Conservation (phyloP, 2,329 filamentous ascomycete species). For the Berkeleyomyces rouxiae region DNA sequence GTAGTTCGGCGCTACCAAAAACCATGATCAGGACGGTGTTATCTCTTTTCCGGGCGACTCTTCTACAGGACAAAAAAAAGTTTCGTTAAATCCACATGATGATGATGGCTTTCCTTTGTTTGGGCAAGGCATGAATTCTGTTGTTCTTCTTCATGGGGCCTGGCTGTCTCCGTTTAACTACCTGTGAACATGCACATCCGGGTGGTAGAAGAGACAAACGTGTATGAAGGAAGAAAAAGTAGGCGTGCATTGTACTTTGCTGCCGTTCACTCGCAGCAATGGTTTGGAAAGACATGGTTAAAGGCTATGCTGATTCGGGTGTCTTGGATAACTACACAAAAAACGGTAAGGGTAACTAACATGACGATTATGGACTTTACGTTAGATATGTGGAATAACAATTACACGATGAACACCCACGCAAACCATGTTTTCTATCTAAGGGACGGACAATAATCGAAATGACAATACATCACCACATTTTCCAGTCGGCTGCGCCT, state of each 20-base stretch:
- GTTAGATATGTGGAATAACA: not conserved
- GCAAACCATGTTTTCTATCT: not conserved
- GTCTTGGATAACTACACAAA: not conserved
- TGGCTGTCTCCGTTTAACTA: not conserved
- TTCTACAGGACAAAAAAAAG: slow-evolving; percentile 15
- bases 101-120: slow-evolving; percentile 11
- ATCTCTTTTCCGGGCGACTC: slow-evolving; percentile 16
- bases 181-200: not conserved
- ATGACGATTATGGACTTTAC: slow-evolving; percentile 5
- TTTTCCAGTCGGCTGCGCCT: no score
- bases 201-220: not conserved
- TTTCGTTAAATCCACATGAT: slow-evolving; percentile 12
- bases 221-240: no score
- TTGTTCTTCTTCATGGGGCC: slow-evolving; percentile 1
- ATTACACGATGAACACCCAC: not conserved
- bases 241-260: not conserved
- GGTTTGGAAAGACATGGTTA: not conserved
- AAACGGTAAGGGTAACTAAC: slow-evolving; percentile 3
- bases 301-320: not conserved
- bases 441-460: not conserved
- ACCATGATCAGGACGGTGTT: slow-evolving; percentile 16
- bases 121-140: slow-evolving; percentile 4
- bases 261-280: not conserved
- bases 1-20: slow-evolving; percentile 34
- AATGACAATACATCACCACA: not conserved